Conservation (phyloP, 2,329 filamentous ascomycete species). For the Teratosphaeria nubilosa region DNA sequence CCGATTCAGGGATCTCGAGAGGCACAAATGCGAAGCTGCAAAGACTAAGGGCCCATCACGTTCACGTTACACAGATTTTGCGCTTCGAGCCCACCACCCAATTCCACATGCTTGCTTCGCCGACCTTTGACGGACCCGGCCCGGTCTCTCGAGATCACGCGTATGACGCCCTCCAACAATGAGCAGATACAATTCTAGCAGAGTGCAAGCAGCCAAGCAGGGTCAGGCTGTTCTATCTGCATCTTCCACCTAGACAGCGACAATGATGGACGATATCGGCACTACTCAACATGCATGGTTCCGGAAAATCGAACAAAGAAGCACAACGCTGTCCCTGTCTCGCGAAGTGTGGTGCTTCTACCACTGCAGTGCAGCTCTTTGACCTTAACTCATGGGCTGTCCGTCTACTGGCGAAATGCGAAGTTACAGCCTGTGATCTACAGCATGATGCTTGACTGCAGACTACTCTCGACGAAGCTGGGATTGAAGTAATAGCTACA, state of each 20-base stretch:
- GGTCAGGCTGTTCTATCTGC: too few relatives aligned
- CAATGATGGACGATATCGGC: too few relatives aligned
- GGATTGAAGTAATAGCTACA: too few relatives aligned
- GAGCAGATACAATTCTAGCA: too few relatives aligned
- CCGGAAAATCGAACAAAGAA: neutral
- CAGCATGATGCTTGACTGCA: neutral
- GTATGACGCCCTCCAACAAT: neutral
- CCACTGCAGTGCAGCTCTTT: neutral
- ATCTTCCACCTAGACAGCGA: too few relatives aligned
- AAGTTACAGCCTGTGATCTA: neutral
- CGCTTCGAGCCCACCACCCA: too few relatives aligned
- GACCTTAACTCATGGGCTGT: neutral
- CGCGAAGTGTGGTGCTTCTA: neutral
- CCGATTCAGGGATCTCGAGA: neutral
- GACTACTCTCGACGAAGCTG: neutral
- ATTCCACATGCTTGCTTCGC: neutral
- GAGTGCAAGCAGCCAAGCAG: too few relatives aligned
- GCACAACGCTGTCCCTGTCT: neutral
- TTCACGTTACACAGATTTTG: too few relatives aligned
- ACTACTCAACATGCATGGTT: neutral
- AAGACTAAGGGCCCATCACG: neutral
- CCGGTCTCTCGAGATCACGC: neutral
- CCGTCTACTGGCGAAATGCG: neutral
- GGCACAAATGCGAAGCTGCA: neutral
- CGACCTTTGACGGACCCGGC: too few relatives aligned